A percentile compares a stretch with the other conserved stretches of the same genome.
Conservation (phyloP, 805 yeast species). For the Candida lessepsii region DNA sequence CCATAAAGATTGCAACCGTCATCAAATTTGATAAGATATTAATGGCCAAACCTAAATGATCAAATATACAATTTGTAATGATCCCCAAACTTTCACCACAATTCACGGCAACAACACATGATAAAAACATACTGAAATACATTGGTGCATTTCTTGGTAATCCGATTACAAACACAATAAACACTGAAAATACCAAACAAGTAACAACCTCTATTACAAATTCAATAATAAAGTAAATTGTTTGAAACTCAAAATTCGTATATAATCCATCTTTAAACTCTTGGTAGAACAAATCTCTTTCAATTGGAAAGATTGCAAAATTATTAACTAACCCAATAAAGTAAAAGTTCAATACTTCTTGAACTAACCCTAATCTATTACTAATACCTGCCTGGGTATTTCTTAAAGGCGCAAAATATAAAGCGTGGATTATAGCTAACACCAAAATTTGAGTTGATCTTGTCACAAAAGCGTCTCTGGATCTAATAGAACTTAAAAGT, state of each 20-base stretch:
- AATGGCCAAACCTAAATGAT: conserved; percentile 78
- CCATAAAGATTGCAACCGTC: conserved; percentile 76
- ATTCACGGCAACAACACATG: conserved; percentile 53
- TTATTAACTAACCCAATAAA: conserved; percentile 81
- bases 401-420: conserved; percentile 53
- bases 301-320: conserved; percentile 70
- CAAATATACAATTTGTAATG: conserved; percentile 68
- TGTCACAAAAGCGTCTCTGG: conserved; percentile 58
- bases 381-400: conserved; percentile 49
- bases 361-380: conserved; percentile 73
- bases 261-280: conserved; percentile 75
- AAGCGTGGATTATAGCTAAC: conserved; percentile 61
- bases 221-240: conserved; percentile 58
- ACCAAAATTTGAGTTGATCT: conserved; percentile 64
- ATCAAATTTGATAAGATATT: conserved; percentile 65
- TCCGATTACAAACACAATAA: conserved; percentile 71
- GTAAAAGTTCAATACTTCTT: conserved; percentile 68
- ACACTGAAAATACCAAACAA: conserved; percentile 54
- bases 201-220: conserved; percentile 67
- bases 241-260: conserved; percentile 61
- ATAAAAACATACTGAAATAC: conserved; percentile 63
- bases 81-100: conserved; percentile 88
- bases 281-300: conserved; percentile 72
- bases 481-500: conserved; percentile 31
- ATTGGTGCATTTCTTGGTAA: conserved; percentile 64